A percentile compares a stretch with the other conserved stretches of the same genome.
phyloP scores from a whole-genome alignment of 495 filamentous ascomycete species.

The Aspergillus cavernicola region DNA sequence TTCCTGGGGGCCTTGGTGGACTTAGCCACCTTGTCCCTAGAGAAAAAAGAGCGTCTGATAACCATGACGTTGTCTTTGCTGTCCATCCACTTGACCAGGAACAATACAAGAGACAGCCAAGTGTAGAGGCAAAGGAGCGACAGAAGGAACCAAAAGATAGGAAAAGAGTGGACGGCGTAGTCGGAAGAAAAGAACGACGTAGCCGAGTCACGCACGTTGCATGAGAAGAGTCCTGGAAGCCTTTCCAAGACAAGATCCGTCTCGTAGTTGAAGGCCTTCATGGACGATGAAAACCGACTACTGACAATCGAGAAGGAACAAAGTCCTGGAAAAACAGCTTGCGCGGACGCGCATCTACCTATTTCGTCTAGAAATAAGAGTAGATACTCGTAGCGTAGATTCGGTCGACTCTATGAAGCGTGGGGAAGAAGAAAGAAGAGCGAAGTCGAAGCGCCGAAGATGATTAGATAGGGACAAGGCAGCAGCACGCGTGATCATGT shows the following conservation, averaged over 20 bases:
- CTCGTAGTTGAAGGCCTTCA: conserved; percentile 22
- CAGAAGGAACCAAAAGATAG: conserved; percentile 28
- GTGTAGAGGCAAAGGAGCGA: conserved; percentile 27
- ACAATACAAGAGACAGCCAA: conserved; percentile 22
- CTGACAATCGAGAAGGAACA: conserved; percentile 12
- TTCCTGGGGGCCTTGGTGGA: conserved; percentile 69
- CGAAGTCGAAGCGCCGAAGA: conserved; percentile 17
- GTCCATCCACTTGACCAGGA: conserved; percentile 20
- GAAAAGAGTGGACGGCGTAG: conserved; percentile 35
- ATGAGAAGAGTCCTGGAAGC: conserved; percentile 38
- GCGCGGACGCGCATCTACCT: conserved; percentile 29
- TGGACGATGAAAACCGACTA: conserved; percentile 11
- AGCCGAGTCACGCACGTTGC: conserved; percentile 33
- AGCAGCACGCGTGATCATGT: conserved; percentile 15
- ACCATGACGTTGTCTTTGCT: conserved; percentile 11
- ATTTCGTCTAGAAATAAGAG: conserved; percentile 7
- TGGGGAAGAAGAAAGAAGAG: conserved; percentile 19
- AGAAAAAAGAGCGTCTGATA: conserved; percentile 65
- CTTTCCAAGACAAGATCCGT: conserved; percentile 24
- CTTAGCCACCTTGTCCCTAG: conserved; percentile 69
- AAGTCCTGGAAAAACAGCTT: conserved; percentile 23
- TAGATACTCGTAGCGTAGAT: conserved; percentile 26
- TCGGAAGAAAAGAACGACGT: conserved; percentile 35
- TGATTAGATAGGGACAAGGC: conserved; percentile 6
- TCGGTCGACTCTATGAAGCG: conserved; percentile 42